phyloP scores from a whole-genome alignment of 169 alveolate genomes.

The Plasmodium gallinaceum region DNA sequence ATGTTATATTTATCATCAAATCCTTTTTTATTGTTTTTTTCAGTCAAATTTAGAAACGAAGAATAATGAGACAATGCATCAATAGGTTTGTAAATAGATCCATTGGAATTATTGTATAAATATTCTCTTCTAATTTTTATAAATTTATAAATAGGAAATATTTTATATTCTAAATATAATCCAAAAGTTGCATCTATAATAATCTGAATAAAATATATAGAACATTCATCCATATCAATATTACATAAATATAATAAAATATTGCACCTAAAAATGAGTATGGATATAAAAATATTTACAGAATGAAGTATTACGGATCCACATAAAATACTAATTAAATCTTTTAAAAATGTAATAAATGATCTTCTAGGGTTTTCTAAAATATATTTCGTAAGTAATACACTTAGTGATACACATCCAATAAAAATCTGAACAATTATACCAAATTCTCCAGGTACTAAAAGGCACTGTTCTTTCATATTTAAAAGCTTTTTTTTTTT shows the following conservation, averaged over 20 bases:
- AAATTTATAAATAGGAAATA: constrained; percentile 56
- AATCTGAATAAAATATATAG: constrained; percentile 83
- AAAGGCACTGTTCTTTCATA: constrained; percentile 74
- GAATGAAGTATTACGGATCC: constrained; percentile 84
- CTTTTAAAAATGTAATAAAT: constrained; percentile 79
- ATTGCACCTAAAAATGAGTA: constrained; percentile 74
- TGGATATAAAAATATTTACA: constrained; percentile 81
- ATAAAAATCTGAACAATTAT: constrained; percentile 81
- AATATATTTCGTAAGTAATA: constrained; percentile 80
- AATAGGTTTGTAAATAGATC: constrained; percentile 21
- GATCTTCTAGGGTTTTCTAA: constrained; percentile 83
- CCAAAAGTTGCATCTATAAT: constrained; percentile 86
- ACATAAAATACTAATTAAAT: constrained; percentile 80
- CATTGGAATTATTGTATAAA: constrained; percentile 14
- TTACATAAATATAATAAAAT: constrained; percentile 14
- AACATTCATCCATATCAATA: constrained; percentile 82
- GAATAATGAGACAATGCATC: constrained; percentile 54
- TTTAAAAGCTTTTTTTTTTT: neutral
- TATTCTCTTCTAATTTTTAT: constrained; percentile 28
- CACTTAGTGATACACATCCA: constrained; percentile 77
- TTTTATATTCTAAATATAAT: constrained; percentile 78
- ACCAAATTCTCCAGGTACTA: constrained; percentile 87
- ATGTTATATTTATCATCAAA: too few relatives aligned
- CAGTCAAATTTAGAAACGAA: constrained; percentile 16
- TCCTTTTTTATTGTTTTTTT: neutral